These are phyloP conservation scores for Pseudocercospora crystallina DNA, from an alignment of 2,329 filamentous ascomycete species.

Conservation along the genomic window DNA sequence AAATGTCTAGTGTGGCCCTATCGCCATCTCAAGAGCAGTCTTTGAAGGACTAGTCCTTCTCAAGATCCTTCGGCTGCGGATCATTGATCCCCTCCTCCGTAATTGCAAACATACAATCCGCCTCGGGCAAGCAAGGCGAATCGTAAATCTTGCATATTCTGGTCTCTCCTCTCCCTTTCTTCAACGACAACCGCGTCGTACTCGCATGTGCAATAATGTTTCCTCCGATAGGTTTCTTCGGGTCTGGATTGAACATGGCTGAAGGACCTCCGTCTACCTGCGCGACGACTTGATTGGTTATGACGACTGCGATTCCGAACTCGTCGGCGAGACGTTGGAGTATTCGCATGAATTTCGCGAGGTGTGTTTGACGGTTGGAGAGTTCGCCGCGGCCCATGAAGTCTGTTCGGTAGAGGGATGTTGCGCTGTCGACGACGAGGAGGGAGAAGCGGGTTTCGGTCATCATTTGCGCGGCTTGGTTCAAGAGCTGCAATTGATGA, in stretches of 20 bases:
- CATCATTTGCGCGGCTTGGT: slow-evolving; percentile 98
- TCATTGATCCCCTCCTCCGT: slow-evolving; percentile 96
- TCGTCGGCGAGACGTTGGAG: slow-evolving; percentile 73
- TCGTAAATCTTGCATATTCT: slow-evolving; percentile 99
- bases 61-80: slow-evolving; percentile 89
- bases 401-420: slow-evolving; percentile 91
- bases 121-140: slow-evolving; percentile 93
- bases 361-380: slow-evolving; percentile 84
- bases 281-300: slow-evolving; percentile 97
- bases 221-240: slow-evolving; percentile 97
- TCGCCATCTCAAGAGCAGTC: not conserved
- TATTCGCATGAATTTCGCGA: slow-evolving; percentile 85
- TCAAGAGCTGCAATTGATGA: slow-evolving; percentile 90
- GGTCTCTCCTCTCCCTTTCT: slow-evolving; percentile 93
- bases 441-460: slow-evolving; percentile 97
- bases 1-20: no score
- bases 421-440: slow-evolving; percentile 93
- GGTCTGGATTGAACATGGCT: slow-evolving; percentile 98
- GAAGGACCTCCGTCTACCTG: slow-evolving; percentile 96
- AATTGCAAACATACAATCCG: slow-evolving; percentile 94
- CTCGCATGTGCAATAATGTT: slow-evolving; percentile 99
- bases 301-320: slow-evolving; percentile 97
- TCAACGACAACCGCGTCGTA: slow-evolving; percentile 89
- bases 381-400: slow-evolving; percentile 96
- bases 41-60: slow-evolving; percentile 69